Conservation (phyloP, 2,329 filamentous ascomycete genomes). For the Boeremia exigua region DNA sequence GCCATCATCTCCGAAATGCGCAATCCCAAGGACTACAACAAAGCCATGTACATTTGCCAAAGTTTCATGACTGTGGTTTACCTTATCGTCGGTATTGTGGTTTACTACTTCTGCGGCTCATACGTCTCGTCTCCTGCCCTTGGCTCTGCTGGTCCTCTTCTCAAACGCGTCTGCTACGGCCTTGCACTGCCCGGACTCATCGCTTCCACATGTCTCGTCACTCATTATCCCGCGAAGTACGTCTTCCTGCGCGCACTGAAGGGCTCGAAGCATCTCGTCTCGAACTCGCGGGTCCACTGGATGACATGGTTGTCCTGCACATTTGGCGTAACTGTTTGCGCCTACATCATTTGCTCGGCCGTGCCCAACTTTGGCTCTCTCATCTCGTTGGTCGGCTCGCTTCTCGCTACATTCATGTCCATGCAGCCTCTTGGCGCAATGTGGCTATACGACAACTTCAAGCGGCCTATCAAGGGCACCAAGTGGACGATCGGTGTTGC, state of each 20-base stretch:
- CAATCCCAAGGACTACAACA: slow-evolving; percentile 63
- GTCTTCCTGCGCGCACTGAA: slow-evolving; percentile 63
- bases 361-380: slow-evolving; percentile 10
- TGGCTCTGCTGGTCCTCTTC: slow-evolving; percentile 62
- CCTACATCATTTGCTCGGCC: slow-evolving; percentile 11
- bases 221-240: slow-evolving; percentile 57
- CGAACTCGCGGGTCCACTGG: slow-evolving; percentile 60
- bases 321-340: neutral
- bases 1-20: slow-evolving; percentile 70
- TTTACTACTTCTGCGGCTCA: slow-evolving; percentile 66
- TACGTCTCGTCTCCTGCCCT: slow-evolving; percentile 69
- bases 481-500: neutral
- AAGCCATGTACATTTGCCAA: slow-evolving; percentile 66
- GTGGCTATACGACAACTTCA: slow-evolving; percentile 17
- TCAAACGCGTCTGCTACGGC: slow-evolving; percentile 68
- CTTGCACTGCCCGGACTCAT: slow-evolving; percentile 46
- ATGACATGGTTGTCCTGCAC: slow-evolving; percentile 61
- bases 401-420: slow-evolving; percentile 11
- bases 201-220: neutral
- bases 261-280: slow-evolving; percentile 58
- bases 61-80: slow-evolving; percentile 63
- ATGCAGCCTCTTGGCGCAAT: slow-evolving; percentile 14
- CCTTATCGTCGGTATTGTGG: slow-evolving; percentile 62
- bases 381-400: slow-evolving; percentile 7
- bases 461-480: neutral